Percentiles rank a stretch among this genome's conserved stretches.
phyloP scores from a whole-genome alignment of 768 basidiomycete genomes.

The Leccinellum luteum region DNA sequence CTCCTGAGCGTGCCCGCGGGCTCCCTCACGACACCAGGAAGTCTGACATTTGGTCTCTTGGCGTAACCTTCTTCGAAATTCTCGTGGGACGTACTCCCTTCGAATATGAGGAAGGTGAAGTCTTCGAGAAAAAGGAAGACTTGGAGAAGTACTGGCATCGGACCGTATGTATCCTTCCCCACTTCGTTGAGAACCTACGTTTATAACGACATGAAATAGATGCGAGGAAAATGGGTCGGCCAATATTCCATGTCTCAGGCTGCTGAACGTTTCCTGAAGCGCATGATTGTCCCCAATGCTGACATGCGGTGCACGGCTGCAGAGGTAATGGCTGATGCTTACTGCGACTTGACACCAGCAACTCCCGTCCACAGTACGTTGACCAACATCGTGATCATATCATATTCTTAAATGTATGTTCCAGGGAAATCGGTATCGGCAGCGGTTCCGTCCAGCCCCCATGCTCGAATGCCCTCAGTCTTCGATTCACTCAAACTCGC shows the following conservation, averaged over 20 bases:
- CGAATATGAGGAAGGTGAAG: conserved; percentile 75
- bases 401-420: not conserved
- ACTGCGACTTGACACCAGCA: conserved; percentile 49
- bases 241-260: conserved; percentile 54
- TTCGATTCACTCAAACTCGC: conserved; percentile 20
- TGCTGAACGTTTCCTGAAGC: conserved; percentile 64
- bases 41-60: conserved; percentile 84
- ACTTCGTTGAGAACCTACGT: not conserved
- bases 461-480: conserved; percentile 16
- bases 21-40: conserved; percentile 91
- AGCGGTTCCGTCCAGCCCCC: conserved; percentile 7
- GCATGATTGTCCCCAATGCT: conserved; percentile 82
- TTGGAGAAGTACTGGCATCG: conserved; percentile 85
- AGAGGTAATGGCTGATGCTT: conserved; percentile 63
- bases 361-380: conserved; percentile 38
- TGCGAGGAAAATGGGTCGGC: conserved; percentile 86
- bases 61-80: conserved; percentile 93
- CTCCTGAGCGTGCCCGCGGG: conserved; percentile 88
- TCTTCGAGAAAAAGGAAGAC: conserved; percentile 75
- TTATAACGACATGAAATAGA: conserved; percentile 32
- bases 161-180: conserved; percentile 48
- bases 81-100: conserved; percentile 91
- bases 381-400: conserved; percentile 12
- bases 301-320: conserved; percentile 70
- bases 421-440: conserved; percentile 37